Percentiles rank a stretch among this genome's conserved stretches.
Evolutionary conservation across 108 stramenopile genomes (phyloP).

Genomic region (Chaetoceros muelleri): DNA sequence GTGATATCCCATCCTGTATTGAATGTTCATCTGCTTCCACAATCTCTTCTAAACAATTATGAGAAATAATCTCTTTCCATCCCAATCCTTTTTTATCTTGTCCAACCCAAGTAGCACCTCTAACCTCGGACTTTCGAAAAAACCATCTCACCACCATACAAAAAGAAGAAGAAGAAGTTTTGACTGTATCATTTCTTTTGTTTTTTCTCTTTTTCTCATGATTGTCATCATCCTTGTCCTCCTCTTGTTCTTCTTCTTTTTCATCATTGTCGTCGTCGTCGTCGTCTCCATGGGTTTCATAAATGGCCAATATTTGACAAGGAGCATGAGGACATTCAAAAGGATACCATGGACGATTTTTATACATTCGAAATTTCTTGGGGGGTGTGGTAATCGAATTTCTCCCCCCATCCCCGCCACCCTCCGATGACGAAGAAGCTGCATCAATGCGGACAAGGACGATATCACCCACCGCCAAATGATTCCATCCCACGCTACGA

Average conservation of each 20-base stretch:
- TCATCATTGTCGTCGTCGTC: background rate
- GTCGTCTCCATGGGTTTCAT: background rate
- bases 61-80: conserved; percentile 2
- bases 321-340: conserved; percentile 18
- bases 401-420: no score
- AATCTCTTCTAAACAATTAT: conserved; percentile 1
- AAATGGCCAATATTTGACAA: conserved; percentile 25
- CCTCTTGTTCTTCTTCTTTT: no score
- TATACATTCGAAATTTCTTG: background rate
- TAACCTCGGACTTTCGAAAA: conserved; percentile 12
- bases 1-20: no score
- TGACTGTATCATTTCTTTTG: background rate
- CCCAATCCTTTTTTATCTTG: background rate
- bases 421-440: background rate
- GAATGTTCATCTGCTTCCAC: background rate
- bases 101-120: background rate
- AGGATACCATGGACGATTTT: conserved; percentile 17
- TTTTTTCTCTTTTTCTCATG: no score
- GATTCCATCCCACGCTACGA: no score
- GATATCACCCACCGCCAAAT: background rate
- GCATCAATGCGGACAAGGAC: background rate
- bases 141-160: conserved; percentile 30
- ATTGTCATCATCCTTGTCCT: conserved; percentile 3
- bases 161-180: no score
- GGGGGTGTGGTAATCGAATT: no score